Evolutionary conservation across 1,139 yeast genomes (phyloP).

Genomic region (Saccharomyces hybrid): DNA sequence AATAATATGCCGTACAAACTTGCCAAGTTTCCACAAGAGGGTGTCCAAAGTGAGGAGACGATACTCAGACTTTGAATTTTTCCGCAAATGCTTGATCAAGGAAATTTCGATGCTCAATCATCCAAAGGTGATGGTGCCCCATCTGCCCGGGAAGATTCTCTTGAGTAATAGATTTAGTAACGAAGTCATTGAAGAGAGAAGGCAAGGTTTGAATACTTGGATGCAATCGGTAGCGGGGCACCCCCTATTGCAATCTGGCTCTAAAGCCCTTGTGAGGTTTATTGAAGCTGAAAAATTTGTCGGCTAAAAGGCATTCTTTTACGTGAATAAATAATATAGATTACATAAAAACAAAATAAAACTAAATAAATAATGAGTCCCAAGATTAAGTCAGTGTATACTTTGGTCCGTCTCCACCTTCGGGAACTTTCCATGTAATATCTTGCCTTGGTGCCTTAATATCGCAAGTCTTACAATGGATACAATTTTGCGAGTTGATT

Average conservation of each 20-base stretch:
- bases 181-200: constrained; percentile 73
- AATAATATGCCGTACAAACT: constrained; percentile 74
- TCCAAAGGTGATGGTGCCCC: constrained; percentile 64
- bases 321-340: constrained; percentile 4
- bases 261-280: constrained; percentile 73
- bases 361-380: not conserved
- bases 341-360: not conserved
- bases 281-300: constrained; percentile 62
- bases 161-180: constrained; percentile 69
- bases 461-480: constrained; percentile 97
- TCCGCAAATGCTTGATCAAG: constrained; percentile 61
- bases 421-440: constrained; percentile 94
- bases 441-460: constrained; percentile 94
- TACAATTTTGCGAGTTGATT: constrained; percentile 92
- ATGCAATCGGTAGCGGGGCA: constrained; percentile 81
- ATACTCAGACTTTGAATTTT: constrained; percentile 82
- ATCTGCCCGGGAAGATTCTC: constrained; percentile 77
- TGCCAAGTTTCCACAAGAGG: constrained; percentile 75
- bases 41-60: constrained; percentile 71
- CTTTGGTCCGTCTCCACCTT: constrained; percentile 98
- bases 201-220: constrained; percentile 80
- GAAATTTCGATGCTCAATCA: constrained; percentile 34
- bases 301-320: constrained; percentile 16
- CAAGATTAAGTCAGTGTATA: constrained; percentile 38
- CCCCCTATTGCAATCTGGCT: constrained; percentile 86